Conservation (phyloP, 768 basidiomycete species). For the Pleurotus eryngii region DNA sequence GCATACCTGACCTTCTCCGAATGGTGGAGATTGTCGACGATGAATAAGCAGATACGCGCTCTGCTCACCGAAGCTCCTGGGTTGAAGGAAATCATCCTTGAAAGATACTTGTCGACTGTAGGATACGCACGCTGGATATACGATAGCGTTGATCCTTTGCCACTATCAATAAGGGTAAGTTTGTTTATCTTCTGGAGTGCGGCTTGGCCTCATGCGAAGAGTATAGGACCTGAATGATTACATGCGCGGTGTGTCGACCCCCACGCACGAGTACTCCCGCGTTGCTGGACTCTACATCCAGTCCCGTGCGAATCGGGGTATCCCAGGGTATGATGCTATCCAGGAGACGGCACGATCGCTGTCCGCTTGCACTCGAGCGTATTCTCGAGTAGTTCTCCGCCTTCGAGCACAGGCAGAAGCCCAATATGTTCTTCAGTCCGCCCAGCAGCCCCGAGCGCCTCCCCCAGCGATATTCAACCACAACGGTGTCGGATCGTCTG, state of each 20-base stretch:
- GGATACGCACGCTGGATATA: constrained; percentile 71
- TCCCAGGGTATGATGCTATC: constrained; percentile 36
- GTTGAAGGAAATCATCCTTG: constrained; percentile 63
- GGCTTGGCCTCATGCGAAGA: constrained; percentile 11
- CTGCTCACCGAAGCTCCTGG: constrained; percentile 44
- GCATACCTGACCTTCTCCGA: constrained; percentile 66
- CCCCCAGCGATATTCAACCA: constrained; percentile 11
- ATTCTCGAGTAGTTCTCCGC: constrained; percentile 76
- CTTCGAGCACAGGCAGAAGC: constrained; percentile 79
- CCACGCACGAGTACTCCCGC: constrained; percentile 67
- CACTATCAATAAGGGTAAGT: constrained; percentile 59
- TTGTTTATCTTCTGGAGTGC: background rate
- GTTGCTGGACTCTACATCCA: constrained; percentile 58
- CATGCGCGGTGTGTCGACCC: constrained; percentile 75
- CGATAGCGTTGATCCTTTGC: constrained; percentile 58
- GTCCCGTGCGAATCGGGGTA: constrained; percentile 38
- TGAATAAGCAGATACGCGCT: constrained; percentile 52
- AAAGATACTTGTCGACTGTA: constrained; percentile 65
- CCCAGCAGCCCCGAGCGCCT: constrained; percentile 16
- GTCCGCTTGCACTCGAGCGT: constrained; percentile 66
- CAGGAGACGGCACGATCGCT: constrained; percentile 45
- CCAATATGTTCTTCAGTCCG: constrained; percentile 26
- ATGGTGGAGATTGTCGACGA: constrained; percentile 58
- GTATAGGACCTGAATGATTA: constrained; percentile 76
- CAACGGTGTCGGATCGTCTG: constrained; percentile 11